Conservation (phyloP, 225 moss, liverwort and hornwort genomes). For the Climacium dendroides region DNA sequence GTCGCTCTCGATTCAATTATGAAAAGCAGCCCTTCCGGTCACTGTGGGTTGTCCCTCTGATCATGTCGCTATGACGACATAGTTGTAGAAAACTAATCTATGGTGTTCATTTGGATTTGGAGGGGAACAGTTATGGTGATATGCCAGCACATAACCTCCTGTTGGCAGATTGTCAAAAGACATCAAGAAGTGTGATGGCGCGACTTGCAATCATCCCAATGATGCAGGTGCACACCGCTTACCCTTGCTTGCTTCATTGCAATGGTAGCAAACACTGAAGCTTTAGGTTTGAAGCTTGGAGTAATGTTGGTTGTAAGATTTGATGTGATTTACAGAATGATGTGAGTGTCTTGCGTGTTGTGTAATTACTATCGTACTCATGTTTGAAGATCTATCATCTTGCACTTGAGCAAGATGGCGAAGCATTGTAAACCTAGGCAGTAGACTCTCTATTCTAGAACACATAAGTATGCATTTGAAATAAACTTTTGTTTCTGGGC, state of each 20-base stretch:
- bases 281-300: background rate
- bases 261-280: background rate
- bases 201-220: slow-evolving; percentile 95
- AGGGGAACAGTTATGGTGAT: slow-evolving; percentile 70
- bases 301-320: background rate
- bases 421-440: background rate
- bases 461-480: background rate
- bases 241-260: background rate
- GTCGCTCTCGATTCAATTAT: background rate
- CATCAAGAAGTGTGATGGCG: slow-evolving; percentile 63
- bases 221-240: slow-evolving; percentile 56
- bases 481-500: background rate
- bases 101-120: background rate
- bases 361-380: background rate
- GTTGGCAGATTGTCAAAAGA: slow-evolving; percentile 70
- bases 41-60: background rate
- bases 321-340: background rate
- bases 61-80: background rate
- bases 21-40: background rate
- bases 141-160: slow-evolving; percentile 96
- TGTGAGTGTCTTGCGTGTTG: background rate
- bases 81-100: background rate
- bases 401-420: background rate
- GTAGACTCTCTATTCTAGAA: background rate
- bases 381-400: background rate